Evolutionary conservation across 805 yeast genomes (phyloP).

Genomic region (Zygosaccharomyces kombuchaensis): DNA sequence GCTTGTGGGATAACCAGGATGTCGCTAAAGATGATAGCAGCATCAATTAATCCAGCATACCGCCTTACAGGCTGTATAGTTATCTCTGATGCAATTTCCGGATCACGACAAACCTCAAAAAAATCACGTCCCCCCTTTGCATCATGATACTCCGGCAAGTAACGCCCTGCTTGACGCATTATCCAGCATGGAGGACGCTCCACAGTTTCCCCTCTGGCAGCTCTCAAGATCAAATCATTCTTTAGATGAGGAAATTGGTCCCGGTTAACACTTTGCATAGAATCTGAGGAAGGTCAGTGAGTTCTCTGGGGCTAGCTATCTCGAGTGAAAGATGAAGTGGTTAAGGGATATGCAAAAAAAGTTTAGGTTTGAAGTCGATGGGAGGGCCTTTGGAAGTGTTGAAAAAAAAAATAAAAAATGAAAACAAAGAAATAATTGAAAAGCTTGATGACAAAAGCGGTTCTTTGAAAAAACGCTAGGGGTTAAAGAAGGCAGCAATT

Average conservation of each 20-base stretch:
- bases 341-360: no score
- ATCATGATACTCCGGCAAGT: slow-evolving; percentile 83
- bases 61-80: slow-evolving; percentile 95
- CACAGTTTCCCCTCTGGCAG: slow-evolving; percentile 84
- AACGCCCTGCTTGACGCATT: slow-evolving; percentile 98
- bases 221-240: slow-evolving; percentile 87
- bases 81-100: slow-evolving; percentile 88
- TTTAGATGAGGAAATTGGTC: slow-evolving; percentile 65
- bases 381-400: background rate
- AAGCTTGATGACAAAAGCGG: no score
- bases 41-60: slow-evolving; percentile 84
- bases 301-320: background rate
- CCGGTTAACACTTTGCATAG: slow-evolving; percentile 12
- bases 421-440: background rate
- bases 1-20: slow-evolving; percentile 97
- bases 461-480: no score
- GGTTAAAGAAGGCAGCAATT: background rate
- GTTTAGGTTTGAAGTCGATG: no score
- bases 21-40: slow-evolving; percentile 95
- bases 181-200: slow-evolving; percentile 98
- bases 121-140: slow-evolving; percentile 84
- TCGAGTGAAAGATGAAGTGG: background rate
- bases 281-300: background rate
- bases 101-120: slow-evolving; percentile 91
- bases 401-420: background rate